These are phyloP conservation scores for Podospora pseudopauciseta DNA, from an alignment of 495 filamentous ascomycete species.

Conservation along the genomic window DNA sequence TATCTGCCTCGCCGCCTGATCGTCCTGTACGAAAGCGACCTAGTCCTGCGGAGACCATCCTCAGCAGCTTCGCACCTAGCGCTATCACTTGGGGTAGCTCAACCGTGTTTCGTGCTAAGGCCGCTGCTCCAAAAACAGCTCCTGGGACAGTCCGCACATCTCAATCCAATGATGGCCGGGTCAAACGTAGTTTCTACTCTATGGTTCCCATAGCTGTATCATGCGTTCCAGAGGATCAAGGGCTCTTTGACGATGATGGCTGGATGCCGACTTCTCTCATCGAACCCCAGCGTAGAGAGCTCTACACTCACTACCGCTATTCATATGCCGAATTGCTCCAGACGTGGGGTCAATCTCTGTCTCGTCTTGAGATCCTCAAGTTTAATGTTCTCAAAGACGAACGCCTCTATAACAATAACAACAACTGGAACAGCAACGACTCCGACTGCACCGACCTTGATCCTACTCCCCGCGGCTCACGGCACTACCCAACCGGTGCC, in stretches of 20 bases:
- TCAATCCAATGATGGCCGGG: conserved; percentile 44
- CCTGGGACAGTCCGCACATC: conserved; percentile 39
- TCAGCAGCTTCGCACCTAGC: conserved; percentile 57
- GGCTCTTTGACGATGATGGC: conserved; percentile 74
- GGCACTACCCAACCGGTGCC: conserved; percentile 25
- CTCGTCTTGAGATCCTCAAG: conserved; percentile 77
- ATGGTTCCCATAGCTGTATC: conserved; percentile 52
- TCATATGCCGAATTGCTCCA: conserved; percentile 79
- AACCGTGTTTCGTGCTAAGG: conserved; percentile 51
- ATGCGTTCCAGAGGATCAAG: conserved; percentile 69
- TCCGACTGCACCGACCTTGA: conserved; percentile 34
- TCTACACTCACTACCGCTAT: conserved; percentile 69
- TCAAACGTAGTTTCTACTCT: conserved; percentile 39
- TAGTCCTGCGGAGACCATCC: conserved; percentile 64
- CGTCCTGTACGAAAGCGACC: conserved; percentile 54
- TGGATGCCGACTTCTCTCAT: conserved; percentile 64
- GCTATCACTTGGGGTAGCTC: conserved; percentile 64
- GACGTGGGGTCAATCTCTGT: conserved; percentile 74
- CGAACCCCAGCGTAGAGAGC: conserved; percentile 54
- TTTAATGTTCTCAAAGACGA: conserved; percentile 62
- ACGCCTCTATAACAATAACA: conserved; percentile 12
- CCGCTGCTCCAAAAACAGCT: conserved; percentile 39
- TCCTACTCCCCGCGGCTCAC: conserved; percentile 23
- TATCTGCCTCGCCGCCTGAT: conserved; percentile 69
- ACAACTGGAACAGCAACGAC: conserved; percentile 23